Evolutionary conservation across 768 basidiomycete genomes (phyloP), one percentile per base, ranked within the genome.

Genomic region (Leucocoprinus sp.): DNA sequence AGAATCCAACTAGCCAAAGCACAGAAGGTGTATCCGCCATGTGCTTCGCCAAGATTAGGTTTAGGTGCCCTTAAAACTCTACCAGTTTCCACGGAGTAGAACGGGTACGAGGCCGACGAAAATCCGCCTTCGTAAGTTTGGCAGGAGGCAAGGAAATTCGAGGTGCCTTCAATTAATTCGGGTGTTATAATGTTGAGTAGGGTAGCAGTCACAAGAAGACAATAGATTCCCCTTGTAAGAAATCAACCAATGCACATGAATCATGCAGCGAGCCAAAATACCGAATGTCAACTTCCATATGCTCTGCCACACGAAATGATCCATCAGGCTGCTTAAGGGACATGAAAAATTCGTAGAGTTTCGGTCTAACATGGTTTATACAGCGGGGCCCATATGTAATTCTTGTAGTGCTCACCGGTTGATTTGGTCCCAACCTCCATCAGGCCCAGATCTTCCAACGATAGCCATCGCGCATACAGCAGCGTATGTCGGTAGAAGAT

Each of bases 51-150:
- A 17, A 96, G 79, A 0, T 84, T 70, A 0, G 93, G 87, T 0
- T 84, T 74, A 1, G 81, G 75, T 18, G 50, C 47, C 2, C 63
- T 54, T 33, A 76, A 61, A 17, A 70, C 58, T 3, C 54, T 37
- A 1, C 63, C 50, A 23, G 53, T 50, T 18, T 44, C 27, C n/a
- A 64, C 53, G 12, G 64, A 54, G 51, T 76, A 76, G 49, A 80
- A 83, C 0, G 88, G 80, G 43, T 86, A 79, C 0, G 88, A 85
- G 0, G 88, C 69, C 1, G 80, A 83, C 1, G 89, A 75, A 58
- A 99, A 93, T 0, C 96, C 95, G 26, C 96, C 96, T 63, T 99
- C 96, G 66, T 95, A 98, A 0, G 93, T 98, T 61, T 98, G 96
- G 59, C 91, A 96, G 3, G 84, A 83, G 0, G 82, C 80, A 43